These are phyloP conservation scores for Sedum album DNA, from an alignment of 164 flowering plant species.

Conservation along the genomic window DNA sequence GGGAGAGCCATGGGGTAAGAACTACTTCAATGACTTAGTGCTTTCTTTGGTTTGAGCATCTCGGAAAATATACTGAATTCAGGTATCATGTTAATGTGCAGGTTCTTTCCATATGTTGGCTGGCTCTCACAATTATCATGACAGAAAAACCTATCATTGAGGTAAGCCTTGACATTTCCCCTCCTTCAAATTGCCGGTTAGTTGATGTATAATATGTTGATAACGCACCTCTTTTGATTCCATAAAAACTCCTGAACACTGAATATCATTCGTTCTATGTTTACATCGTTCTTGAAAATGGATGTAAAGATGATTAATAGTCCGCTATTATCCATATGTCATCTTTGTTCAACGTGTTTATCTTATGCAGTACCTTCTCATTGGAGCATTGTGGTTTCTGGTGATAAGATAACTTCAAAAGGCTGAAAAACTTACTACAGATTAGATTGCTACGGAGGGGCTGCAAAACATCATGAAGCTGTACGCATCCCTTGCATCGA, in stretches of 20 bases:
- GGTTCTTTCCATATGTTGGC: slow-evolving; percentile 65
- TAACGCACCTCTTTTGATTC: too few species aligned
- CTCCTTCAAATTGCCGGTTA: background rate
- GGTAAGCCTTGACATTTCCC: slow-evolving; percentile 28
- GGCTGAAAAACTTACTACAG: slow-evolving; percentile 26
- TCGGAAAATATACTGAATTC: background rate
- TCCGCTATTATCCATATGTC: too few species aligned
- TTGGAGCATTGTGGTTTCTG: slow-evolving; percentile 54
- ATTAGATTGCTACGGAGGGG: too few species aligned
- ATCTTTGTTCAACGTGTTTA: too few species aligned
- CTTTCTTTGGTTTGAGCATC: background rate
- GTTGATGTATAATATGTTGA: too few species aligned
- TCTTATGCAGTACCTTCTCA: slow-evolving; percentile 50
- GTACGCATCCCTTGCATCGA: background rate
- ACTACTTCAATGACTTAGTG: background rate
- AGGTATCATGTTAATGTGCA: slow-evolving; percentile 14
- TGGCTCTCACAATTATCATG: slow-evolving; percentile 66
- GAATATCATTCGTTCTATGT: too few species aligned
- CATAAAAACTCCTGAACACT: too few species aligned
- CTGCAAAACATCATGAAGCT: too few species aligned
- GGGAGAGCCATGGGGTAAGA: slow-evolving; percentile 69
- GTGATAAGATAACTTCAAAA: slow-evolving; percentile 45
- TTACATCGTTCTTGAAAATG: too few species aligned
- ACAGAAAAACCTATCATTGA: slow-evolving; percentile 56
- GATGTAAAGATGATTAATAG: too few species aligned